Percentiles rank a stretch among this genome's conserved stretches.
Conservation (phyloP, 2,329 filamentous ascomycete species). For the Amesomyces nigricolor region DNA sequence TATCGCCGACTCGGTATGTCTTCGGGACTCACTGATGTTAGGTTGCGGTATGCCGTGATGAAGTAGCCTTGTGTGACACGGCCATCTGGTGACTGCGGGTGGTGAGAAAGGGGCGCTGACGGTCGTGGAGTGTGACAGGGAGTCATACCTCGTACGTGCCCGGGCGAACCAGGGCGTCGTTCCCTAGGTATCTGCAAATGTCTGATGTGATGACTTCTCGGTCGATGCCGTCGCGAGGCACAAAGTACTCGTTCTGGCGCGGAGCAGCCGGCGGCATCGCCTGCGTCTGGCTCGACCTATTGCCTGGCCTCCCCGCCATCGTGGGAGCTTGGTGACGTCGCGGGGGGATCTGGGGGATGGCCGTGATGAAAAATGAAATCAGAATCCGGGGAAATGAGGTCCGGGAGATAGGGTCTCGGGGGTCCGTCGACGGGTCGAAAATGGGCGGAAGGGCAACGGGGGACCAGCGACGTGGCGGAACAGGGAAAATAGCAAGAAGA, state of each 20-base stretch:
- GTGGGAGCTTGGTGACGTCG: slow-evolving; percentile 22
- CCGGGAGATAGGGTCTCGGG: not conserved
- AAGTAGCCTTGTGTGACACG: slow-evolving; percentile 66
- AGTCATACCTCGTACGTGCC: slow-evolving; percentile 62
- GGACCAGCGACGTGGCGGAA: slow-evolving; percentile 15
- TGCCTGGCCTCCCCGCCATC: slow-evolving; percentile 38
- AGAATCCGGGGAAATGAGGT: not conserved
- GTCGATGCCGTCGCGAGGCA: slow-evolving; percentile 73
- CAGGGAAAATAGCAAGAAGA: slow-evolving; percentile 25
- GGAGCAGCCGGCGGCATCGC: slow-evolving; percentile 36
- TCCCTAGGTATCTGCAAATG: slow-evolving; percentile 77
- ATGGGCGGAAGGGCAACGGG: not conserved
- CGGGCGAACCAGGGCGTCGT: slow-evolving; percentile 73
- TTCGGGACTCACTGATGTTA: slow-evolving; percentile 61
- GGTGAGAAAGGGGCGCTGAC: slow-evolving; percentile 6
- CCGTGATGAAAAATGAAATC: not conserved
- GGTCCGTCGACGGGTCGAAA: not conserved
- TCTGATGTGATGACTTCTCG: slow-evolving; percentile 80
- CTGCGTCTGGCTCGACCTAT: slow-evolving; percentile 32
- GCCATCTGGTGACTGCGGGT: slow-evolving; percentile 42
- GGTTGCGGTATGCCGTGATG: slow-evolving; percentile 72
- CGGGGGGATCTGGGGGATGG: not conserved
- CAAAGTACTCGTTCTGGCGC: slow-evolving; percentile 72
- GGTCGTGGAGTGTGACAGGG: not conserved
- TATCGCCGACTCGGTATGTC: not conserved